phyloP scores from a whole-genome alignment of 2,329 filamentous ascomycete species.

The Neodidymelliopsis sp. region DNA sequence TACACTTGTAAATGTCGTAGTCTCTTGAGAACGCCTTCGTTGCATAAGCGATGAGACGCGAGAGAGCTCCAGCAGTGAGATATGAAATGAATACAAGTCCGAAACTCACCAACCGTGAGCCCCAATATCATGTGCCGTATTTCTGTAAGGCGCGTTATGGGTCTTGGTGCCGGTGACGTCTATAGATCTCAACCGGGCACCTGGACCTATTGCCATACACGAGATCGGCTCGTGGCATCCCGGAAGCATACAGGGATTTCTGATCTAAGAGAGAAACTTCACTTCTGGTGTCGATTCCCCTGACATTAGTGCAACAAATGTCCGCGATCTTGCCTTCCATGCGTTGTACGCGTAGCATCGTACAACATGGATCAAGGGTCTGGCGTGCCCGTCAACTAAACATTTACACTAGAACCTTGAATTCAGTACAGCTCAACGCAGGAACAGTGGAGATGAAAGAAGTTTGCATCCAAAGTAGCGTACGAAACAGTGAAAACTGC shows the following conservation, averaged over 20 bases:
- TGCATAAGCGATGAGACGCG: no score
- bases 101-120: neutral
- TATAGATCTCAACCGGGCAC: neutral
- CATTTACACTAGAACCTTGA: neutral
- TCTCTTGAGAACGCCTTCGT: no score
- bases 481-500: no score
- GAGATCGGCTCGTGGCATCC: neutral
- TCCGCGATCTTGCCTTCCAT: neutral
- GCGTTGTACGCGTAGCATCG: constrained; percentile 1
- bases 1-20: neutral
- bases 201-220: neutral
- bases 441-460: neutral
- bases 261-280: neutral
- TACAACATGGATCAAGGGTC: constrained; percentile 6
- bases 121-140: neutral
- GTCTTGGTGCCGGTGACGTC: neutral
- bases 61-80: no score
- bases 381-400: neutral
- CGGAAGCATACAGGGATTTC: neutral
- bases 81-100: no score
- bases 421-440: neutral
- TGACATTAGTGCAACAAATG: neutral
- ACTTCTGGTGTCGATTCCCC: neutral
- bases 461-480: neutral
- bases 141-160: neutral